Base-by-base conservation (phyloP, 495 filamentous ascomycete genomes). In the Penicillium verhagenii region DNA sequence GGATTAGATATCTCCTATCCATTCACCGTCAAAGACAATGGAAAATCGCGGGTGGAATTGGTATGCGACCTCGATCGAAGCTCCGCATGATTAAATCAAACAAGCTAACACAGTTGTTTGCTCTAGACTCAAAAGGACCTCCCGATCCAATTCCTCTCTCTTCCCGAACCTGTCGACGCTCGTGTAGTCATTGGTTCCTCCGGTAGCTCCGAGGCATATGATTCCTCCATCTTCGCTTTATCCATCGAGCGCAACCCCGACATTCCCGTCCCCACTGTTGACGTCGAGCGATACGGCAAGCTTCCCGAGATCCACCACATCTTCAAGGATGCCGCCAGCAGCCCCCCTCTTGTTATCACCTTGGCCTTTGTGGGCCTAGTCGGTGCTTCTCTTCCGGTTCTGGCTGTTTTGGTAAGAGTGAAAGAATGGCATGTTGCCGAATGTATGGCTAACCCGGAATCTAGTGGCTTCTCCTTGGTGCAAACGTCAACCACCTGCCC, bases 1-100 rank as follows among this genome's bases (percentile, higher is more conserved):
- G 88, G 88, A 19, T 76, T 97, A 37, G 92, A 97, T 68, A 86
- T 92, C n/a, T 92, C 92, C 0, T 96, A 90, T 64, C 85, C 91
- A 6, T 81, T 98, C 60, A 85, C 71, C 6, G 80, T 96, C 25
- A 96, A 96, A 72, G 91, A 93, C 1, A 90, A 77, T 66, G 92
- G 92, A 46, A 96, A 95, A 71, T 89, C 84, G 4, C 86, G 86
- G 21, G 78, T 94, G 16, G 88, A 93, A 60, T 74, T 96, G 70
- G 92, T 96, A 82, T 62, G 86, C 65, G 35, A 33, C n/a, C 23
- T 33, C 4, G n/a, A n/a, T n/a, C n/a, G n/a, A 42, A 43, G 45
- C 43, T 43, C 23, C 24, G 42, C 29, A 18, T 20, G 29, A 45
- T 24, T n/a, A 16, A 18, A 49, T 13, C 25, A 37, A 49, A 6